Evolutionary conservation across 768 basidiomycete species (phyloP).

Genomic region (Strobilomyces dryophilus): DNA sequence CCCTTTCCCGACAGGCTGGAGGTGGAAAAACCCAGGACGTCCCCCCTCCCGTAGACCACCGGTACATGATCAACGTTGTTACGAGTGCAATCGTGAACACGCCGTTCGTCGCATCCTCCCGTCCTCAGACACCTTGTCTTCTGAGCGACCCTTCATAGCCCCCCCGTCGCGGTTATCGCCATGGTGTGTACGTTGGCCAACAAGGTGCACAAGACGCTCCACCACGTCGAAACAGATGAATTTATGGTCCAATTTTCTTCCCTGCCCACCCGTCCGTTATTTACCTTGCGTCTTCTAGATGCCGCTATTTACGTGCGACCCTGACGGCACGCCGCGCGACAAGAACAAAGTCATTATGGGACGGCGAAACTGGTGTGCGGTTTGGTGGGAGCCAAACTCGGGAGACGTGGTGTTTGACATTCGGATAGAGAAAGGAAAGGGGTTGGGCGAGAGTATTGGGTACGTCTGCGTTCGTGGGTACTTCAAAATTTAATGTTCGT

Average conservation of each 20-base stretch:
- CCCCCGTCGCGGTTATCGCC: conserved; percentile 66
- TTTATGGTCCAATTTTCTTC: conserved; percentile 54
- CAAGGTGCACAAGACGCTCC: conserved; percentile 85
- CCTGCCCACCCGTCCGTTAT: neutral
- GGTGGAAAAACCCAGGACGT: conserved; percentile 34
- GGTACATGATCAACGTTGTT: conserved; percentile 90
- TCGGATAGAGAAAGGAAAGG: conserved; percentile 82
- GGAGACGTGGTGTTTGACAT: conserved; percentile 79
- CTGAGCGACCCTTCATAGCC: conserved; percentile 27
- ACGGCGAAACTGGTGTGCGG: conserved; percentile 80
- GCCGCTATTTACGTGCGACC: conserved; percentile 72
- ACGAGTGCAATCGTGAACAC: conserved; percentile 97
- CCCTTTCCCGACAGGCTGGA: conserved; percentile 38
- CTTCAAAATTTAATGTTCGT: neutral
- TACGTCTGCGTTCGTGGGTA: conserved; percentile 31
- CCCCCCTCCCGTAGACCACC: conserved; percentile 57
- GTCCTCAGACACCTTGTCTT: neutral
- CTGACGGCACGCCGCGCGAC: conserved; percentile 62
- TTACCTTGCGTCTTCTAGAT: conserved; percentile 40
- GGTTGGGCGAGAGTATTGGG: conserved; percentile 77
- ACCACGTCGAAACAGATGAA: conserved; percentile 80
- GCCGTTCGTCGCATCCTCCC: conserved; percentile 50
- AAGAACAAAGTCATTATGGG: conserved; percentile 86
- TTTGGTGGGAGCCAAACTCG: conserved; percentile 51
- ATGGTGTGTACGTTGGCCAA: conserved; percentile 79